A percentile compares a stretch with the other conserved stretches of the same genome.
These are phyloP conservation scores for Pluteus cervinus DNA, from an alignment of 768 basidiomycete species.

Conservation along the genomic window DNA sequence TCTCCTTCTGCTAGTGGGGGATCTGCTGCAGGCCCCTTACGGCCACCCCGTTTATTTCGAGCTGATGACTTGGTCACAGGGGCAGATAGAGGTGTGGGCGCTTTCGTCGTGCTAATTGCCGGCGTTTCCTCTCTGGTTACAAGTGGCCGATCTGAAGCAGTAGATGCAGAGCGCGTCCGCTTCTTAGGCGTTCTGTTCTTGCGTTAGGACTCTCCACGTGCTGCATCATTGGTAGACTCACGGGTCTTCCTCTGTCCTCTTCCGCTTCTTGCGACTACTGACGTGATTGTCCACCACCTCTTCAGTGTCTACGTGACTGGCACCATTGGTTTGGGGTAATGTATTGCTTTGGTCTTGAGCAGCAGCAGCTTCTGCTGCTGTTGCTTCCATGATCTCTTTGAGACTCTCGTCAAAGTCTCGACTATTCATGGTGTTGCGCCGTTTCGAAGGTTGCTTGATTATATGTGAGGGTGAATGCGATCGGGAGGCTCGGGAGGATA, in stretches of 20 bases:
- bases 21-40: constrained; percentile 32
- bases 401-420: constrained; percentile 90
- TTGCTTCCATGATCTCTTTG: constrained; percentile 69
- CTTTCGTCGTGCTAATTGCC: constrained; percentile 20
- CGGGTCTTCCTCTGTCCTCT: constrained; percentile 69
- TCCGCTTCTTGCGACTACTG: constrained; percentile 61
- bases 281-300: constrained; percentile 39
- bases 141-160: constrained; percentile 51
- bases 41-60: constrained; percentile 40
- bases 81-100: constrained; percentile 21
- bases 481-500: constrained; percentile 59
- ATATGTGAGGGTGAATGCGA: constrained; percentile 64
- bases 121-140: constrained; percentile 39
- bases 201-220: constrained; percentile 1
- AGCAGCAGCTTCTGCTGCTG: constrained; percentile 64
- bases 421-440: constrained; percentile 97
- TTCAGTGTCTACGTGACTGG: constrained; percentile 33
- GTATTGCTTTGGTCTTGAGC: constrained; percentile 34
- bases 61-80: constrained; percentile 23
- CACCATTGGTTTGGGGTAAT: constrained; percentile 26
- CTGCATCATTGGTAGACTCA: constrained; percentile 31
- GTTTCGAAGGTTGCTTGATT: constrained; percentile 67
- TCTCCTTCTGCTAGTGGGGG: constrained; percentile 43
- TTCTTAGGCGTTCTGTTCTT: constrained; percentile 49
- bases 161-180: constrained; percentile 73